phyloP scores from a whole-genome alignment of 2,329 filamentous ascomycete species.

The Paramyrothecium sp. region DNA sequence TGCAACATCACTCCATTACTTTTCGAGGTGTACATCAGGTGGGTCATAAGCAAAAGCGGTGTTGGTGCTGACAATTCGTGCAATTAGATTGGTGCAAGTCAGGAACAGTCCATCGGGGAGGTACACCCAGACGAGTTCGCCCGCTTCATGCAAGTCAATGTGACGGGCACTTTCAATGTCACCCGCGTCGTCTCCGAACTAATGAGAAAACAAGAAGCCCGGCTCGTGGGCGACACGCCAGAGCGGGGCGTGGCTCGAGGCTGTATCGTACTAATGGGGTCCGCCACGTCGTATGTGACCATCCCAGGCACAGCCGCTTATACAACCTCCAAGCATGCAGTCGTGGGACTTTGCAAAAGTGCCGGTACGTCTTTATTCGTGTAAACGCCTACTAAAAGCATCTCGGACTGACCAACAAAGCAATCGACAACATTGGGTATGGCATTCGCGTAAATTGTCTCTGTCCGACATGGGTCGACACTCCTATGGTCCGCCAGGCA shows the following conservation, averaged over 20 bases:
- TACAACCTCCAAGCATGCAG: conserved; percentile 11
- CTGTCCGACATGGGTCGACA: background rate
- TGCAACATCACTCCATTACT: background rate
- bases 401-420: too few relatives aligned
- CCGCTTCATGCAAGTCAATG: conserved; percentile 10
- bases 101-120: conserved; percentile 4
- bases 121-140: conserved; percentile 8
- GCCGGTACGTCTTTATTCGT: conserved; percentile 6
- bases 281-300: conserved; percentile 11
- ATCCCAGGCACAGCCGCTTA: conserved; percentile 9
- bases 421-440: background rate
- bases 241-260: conserved; percentile 7
- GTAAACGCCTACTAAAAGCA: too few relatives aligned
- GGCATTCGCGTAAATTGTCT: background rate
- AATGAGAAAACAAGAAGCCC: conserved; percentile 9
- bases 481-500: background rate
- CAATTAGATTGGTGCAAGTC: background rate
- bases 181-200: conserved; percentile 3
- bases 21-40: background rate
- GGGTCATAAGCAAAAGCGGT: background rate
- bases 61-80: background rate
- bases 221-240: background rate
- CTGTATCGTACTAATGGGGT: conserved; percentile 10
- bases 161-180: conserved; percentile 9
- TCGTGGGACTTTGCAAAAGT: conserved; percentile 10